phyloP scores from a whole-genome alignment of 2,329 filamentous ascomycete species.

The Fonsecaea pedrosoi region DNA sequence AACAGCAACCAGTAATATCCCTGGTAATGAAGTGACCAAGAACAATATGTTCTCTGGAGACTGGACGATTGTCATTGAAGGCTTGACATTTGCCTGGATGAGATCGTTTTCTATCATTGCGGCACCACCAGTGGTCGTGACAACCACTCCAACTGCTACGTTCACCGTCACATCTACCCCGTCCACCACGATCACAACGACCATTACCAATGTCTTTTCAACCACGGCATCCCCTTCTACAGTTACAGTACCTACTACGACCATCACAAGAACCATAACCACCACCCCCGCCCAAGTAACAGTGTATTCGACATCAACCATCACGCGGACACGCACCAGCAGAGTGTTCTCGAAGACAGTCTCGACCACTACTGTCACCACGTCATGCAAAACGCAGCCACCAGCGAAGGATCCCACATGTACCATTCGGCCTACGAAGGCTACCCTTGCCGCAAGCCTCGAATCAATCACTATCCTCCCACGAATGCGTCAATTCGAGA shows the following conservation, averaged over 20 bases:
- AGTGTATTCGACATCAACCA: conserved; percentile 30
- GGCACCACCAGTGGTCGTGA: conserved; percentile 34
- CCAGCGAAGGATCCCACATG: conserved; percentile 31
- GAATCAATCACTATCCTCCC: conserved; percentile 10
- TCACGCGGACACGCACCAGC: conserved; percentile 27
- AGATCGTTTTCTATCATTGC: conserved; percentile 36
- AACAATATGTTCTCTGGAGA: conserved; percentile 36
- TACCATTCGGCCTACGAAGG: conserved; percentile 33
- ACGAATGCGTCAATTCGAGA: conserved; percentile 10
- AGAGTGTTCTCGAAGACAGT: conserved; percentile 30
- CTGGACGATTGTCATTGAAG: conserved; percentile 38
- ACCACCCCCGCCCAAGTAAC: conserved; percentile 30
- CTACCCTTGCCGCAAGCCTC: conserved; percentile 27
- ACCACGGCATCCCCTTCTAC: conserved; percentile 31
- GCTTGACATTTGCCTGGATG: conserved; percentile 38
- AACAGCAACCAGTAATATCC: conserved; percentile 30
- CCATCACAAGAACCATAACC: conserved; percentile 30
- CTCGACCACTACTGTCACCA: conserved; percentile 31
- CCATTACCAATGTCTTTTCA: conserved; percentile 28
- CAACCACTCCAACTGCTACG: conserved; percentile 32
- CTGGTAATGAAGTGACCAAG: conserved; percentile 35
- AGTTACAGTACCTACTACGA: conserved; percentile 33
- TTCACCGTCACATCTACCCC: conserved; percentile 32
- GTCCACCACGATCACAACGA: conserved; percentile 31
- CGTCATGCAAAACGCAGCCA: conserved; percentile 26